Conservation (phyloP, 2,329 filamentous ascomycete species). For the Hymenoscyphus fructigenus region DNA sequence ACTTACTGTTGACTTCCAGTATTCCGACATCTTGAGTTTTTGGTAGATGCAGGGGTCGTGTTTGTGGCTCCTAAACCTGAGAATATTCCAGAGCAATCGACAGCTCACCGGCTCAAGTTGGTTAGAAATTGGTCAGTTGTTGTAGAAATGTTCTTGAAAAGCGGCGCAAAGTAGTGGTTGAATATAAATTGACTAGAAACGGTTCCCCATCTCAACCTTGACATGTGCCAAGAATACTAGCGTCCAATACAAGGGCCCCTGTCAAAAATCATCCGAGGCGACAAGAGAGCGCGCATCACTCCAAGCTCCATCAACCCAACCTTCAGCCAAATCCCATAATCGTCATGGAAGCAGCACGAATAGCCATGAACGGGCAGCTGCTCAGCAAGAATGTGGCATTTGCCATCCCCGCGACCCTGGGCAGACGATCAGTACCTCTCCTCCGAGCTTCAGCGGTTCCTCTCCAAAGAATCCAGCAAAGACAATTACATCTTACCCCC, state of each 20-base stretch:
- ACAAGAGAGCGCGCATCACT: background rate
- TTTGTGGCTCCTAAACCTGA: background rate
- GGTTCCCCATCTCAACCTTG: background rate
- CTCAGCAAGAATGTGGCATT: conserved; percentile 24
- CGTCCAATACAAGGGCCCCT: background rate
- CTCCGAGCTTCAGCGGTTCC: conserved; percentile 25
- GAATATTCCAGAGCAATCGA: background rate
- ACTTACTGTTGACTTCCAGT: conserved; percentile 89
- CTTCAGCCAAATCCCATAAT: conserved; percentile 1
- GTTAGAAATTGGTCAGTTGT: background rate
- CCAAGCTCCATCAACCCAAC: background rate
- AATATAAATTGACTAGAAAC: background rate
- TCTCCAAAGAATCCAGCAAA: conserved; percentile 20
- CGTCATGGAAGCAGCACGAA: background rate
- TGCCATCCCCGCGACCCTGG: conserved; percentile 17
- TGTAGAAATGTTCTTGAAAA: background rate
- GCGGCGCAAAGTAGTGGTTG: background rate
- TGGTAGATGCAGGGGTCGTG: background rate
- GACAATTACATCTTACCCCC: conserved; percentile 31
- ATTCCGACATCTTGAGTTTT: conserved; percentile 73
- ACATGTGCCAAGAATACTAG: background rate
- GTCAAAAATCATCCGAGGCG: background rate
- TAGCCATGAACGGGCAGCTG: conserved; percentile 22
- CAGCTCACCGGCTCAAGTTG: background rate
- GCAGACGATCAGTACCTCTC: conserved; percentile 22